phyloP scores from a whole-genome alignment of 768 basidiomycete genomes.

The Clitopilus passeckerianus region DNA sequence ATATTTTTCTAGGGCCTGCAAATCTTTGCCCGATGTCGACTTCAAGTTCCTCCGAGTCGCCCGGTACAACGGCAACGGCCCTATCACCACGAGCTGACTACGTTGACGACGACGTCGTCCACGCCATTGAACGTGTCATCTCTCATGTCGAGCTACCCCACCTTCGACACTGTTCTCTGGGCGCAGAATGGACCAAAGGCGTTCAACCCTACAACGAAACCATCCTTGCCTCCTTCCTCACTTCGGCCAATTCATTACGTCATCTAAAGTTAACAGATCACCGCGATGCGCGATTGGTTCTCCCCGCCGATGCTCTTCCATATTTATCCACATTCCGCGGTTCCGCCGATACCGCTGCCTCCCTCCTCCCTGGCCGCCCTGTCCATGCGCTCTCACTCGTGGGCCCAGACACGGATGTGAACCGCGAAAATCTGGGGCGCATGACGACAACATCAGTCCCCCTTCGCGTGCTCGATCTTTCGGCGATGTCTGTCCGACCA shows the following conservation, averaged over 20 bases:
- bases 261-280: slow-evolving; percentile 45
- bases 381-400: slow-evolving; percentile 51
- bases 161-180: slow-evolving; percentile 35
- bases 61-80: slow-evolving; percentile 5
- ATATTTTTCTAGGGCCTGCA: slow-evolving; percentile 45
- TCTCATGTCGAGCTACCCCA: slow-evolving; percentile 31
- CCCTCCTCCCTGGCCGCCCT: slow-evolving; percentile 56
- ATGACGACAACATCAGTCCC: slow-evolving; percentile 45
- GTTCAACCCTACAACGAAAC: slow-evolving; percentile 34
- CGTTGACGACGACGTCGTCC: slow-evolving; percentile 16
- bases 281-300: slow-evolving; percentile 29
- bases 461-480: slow-evolving; percentile 52
- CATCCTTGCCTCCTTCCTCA: slow-evolving; percentile 35
- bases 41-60: slow-evolving; percentile 9
- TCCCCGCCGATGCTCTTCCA: slow-evolving; percentile 41
- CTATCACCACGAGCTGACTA: slow-evolving; percentile 1
- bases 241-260: slow-evolving; percentile 32
- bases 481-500: slow-evolving; percentile 55
- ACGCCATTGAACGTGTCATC: slow-evolving; percentile 44
- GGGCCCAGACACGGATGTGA: slow-evolving; percentile 52
- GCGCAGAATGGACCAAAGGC: slow-evolving; percentile 39
- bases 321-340: slow-evolving; percentile 54
- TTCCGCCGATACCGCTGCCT: slow-evolving; percentile 51
- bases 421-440: slow-evolving; percentile 41
- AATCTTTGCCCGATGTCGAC: slow-evolving; percentile 19